phyloP scores from a whole-genome alignment of 1,139 yeast genomes.

The Pichia kudriavzevii region DNA sequence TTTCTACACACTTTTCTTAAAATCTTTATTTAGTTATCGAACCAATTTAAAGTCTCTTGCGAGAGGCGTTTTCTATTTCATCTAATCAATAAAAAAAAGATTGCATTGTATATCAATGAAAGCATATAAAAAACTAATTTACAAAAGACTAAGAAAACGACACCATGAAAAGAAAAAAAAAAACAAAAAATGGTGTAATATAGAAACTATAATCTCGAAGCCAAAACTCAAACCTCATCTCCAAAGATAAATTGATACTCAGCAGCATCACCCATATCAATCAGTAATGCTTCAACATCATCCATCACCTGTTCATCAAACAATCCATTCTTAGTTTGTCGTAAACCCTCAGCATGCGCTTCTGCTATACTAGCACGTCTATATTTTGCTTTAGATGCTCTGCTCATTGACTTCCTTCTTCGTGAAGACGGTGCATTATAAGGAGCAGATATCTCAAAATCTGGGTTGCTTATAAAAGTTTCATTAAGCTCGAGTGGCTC shows the following conservation, averaged over 20 bases:
- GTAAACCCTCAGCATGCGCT: slow-evolving; percentile 66
- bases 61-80: no score
- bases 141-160: neutral
- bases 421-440: slow-evolving; percentile 4
- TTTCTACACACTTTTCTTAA: no score
- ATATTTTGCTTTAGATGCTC: slow-evolving; percentile 18
- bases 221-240: slow-evolving; percentile 7
- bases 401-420: slow-evolving; percentile 12
- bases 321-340: slow-evolving; percentile 67
- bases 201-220: neutral
- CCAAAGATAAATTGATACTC: slow-evolving; percentile 26
- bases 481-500: slow-evolving; percentile 7
- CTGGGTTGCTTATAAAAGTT: neutral
- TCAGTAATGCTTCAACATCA: slow-evolving; percentile 50
- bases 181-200: neutral
- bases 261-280: slow-evolving; percentile 29
- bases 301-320: slow-evolving; percentile 66
- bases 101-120: no score
- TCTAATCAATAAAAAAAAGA: no score
- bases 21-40: no score
- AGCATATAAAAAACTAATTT: neutral
- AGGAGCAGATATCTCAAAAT: slow-evolving; percentile 12
- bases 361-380: slow-evolving; percentile 62
- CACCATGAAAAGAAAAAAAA: neutral
- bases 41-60: no score